These are phyloP conservation scores for Fraxinus platypoda DNA, from an alignment of 305 asterid genomes.

Conservation along the genomic window DNA sequence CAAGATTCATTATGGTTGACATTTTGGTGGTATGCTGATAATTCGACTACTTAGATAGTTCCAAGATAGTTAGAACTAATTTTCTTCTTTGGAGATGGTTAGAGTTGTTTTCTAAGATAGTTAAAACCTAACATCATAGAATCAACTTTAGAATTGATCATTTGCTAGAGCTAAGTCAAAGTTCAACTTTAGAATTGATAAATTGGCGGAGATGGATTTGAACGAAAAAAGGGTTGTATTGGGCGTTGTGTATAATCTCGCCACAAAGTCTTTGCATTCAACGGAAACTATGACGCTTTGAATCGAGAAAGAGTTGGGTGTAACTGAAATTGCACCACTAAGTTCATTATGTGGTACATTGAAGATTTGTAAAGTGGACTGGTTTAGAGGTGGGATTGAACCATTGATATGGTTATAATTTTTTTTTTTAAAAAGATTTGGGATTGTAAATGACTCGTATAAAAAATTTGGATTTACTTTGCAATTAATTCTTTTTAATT, in stretches of 20 bases:
- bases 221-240: slow-evolving; percentile 48
- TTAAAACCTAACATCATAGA: neutral
- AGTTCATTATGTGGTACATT: slow-evolving; percentile 70
- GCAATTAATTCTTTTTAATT: too few relatives aligned
- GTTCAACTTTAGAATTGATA: too few relatives aligned
- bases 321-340: slow-evolving; percentile 67
- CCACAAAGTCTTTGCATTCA: slow-evolving; percentile 70
- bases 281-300: slow-evolving; percentile 1
- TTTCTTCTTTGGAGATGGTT: too few relatives aligned
- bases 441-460: too few relatives aligned
- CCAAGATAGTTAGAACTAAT: too few relatives aligned
- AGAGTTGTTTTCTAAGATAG: too few relatives aligned
- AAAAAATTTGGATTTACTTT: too few relatives aligned
- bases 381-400: slow-evolving; percentile 71
- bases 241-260: slow-evolving; percentile 48
- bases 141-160: neutral
- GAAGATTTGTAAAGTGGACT: slow-evolving; percentile 48
- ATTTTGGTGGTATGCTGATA: too few relatives aligned
- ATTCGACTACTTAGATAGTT: too few relatives aligned
- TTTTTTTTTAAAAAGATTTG: too few relatives aligned
- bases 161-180: neutral
- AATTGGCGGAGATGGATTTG: slow-evolving; percentile 14
- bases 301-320: slow-evolving; percentile 56
- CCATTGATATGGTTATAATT: slow-evolving; percentile 71
- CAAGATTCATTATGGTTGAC: too few relatives aligned